These are phyloP conservation scores for Prunus persica DNA, from an alignment of 306 rosid genomes.

Conservation along the genomic window DNA sequence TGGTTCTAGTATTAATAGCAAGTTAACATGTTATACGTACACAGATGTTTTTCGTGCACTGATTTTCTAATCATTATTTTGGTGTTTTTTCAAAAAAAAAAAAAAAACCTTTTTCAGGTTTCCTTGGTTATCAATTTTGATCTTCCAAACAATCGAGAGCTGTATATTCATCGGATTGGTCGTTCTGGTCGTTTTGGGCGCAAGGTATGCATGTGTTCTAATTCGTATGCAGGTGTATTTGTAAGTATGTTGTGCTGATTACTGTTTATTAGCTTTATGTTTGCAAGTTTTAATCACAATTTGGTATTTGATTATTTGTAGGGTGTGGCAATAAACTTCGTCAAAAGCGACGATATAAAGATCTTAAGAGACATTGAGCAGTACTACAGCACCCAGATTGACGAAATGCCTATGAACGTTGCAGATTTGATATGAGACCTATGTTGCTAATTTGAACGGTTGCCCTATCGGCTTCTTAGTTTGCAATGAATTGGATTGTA, in stretches of 20 bases:
- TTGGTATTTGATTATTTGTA: conserved; percentile 31
- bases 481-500: not conserved
- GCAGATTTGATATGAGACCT: conserved; percentile 68
- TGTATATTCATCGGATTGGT: conserved; percentile 95
- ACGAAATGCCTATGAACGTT: conserved; percentile 98
- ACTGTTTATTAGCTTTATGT: too few species aligned
- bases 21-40: too few species aligned
- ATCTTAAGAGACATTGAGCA: conserved; percentile 94
- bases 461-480: not conserved
- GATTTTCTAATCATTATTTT: too few species aligned
- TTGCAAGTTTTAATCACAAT: not conserved
- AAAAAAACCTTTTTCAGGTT: conserved; percentile 63
- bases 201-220: conserved; percentile 51
- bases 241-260: too few species aligned
- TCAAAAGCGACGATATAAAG: conserved; percentile 93
- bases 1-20: too few species aligned
- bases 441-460: conserved; percentile 9
- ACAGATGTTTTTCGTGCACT: too few species aligned
- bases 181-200: conserved; percentile 99
- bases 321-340: conserved; percentile 99
- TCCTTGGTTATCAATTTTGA: conserved; percentile 91
- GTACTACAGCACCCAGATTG: conserved; percentile 96
- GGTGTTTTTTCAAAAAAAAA: too few species aligned
- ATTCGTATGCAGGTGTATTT: too few species aligned
- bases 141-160: conserved; percentile 97